These are phyloP conservation scores for Eustoma russellianum DNA, from an alignment of 257 asterid species.

Conservation along the genomic window DNA sequence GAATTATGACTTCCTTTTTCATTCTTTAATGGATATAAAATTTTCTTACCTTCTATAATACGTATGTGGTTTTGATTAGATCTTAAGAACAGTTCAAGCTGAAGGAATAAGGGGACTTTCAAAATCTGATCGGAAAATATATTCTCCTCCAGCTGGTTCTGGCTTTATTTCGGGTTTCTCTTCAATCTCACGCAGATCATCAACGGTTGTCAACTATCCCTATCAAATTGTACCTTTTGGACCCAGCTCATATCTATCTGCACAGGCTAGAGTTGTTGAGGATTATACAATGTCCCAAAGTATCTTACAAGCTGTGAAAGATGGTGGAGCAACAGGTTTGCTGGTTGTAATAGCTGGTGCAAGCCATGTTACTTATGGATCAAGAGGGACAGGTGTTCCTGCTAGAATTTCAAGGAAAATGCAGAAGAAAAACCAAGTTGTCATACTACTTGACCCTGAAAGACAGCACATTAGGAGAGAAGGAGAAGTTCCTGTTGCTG, in stretches of 20 bases:
- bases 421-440: constrained; percentile 69
- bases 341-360: constrained; percentile 86
- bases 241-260: constrained; percentile 75
- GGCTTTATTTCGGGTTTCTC: constrained; percentile 91
- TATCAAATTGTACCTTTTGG: constrained; percentile 54
- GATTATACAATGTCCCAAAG: constrained; percentile 81
- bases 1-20: neutral
- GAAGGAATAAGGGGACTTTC: constrained; percentile 79
- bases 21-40: constrained; percentile 1
- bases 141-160: constrained; percentile 92
- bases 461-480: constrained; percentile 75
- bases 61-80: constrained; percentile 28
- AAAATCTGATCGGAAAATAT: constrained; percentile 55
- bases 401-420: constrained; percentile 74
- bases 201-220: constrained; percentile 38
- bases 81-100: constrained; percentile 78
- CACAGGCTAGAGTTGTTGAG: constrained; percentile 85
- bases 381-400: constrained; percentile 86
- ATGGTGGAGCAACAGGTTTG: constrained; percentile 61
- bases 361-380: constrained; percentile 67
- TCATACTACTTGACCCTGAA: constrained; percentile 71
- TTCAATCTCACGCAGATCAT: constrained; percentile 62
- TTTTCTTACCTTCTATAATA: constrained; percentile 8
- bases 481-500: constrained; percentile 91
- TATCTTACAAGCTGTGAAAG: constrained; percentile 53